A percentile compares a stretch with the other conserved stretches of the same genome.
Evolutionary conservation across 805 yeast genomes (phyloP).

Genomic region (Scheffersomyces ergatensis): DNA sequence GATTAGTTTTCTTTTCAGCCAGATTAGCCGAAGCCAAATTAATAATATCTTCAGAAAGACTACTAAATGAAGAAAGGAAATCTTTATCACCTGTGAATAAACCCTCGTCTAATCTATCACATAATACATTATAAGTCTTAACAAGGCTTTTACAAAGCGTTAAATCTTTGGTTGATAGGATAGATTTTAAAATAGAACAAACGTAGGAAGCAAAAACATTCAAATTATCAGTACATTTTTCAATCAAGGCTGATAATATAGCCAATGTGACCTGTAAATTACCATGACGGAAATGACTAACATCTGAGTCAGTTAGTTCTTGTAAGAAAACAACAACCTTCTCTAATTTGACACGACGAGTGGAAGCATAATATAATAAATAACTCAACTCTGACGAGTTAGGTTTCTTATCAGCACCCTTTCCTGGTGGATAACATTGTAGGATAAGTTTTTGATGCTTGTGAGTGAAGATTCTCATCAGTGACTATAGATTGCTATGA

Average conservation of each 20-base stretch:
- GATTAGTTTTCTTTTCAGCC: constrained; percentile 21
- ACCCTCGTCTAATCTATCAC: constrained; percentile 54
- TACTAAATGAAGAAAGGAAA: constrained; percentile 48
- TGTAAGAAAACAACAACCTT: constrained; percentile 75
- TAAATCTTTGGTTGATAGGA: constrained; percentile 58
- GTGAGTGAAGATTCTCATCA: constrained; percentile 50
- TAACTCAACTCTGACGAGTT: constrained; percentile 90
- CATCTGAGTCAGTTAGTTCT: constrained; percentile 60
- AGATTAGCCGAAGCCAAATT: constrained; percentile 10
- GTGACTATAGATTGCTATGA: not conserved
- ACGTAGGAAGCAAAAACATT: constrained; percentile 76
- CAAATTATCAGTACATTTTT: constrained; percentile 76
- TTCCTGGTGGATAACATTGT: constrained; percentile 92
- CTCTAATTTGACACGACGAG: constrained; percentile 83
- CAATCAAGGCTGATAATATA: constrained; percentile 66
- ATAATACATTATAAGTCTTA: constrained; percentile 43
- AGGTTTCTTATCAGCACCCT: constrained; percentile 83
- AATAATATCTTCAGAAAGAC: constrained; percentile 21
- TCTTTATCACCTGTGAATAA: constrained; percentile 63
- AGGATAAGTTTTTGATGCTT: constrained; percentile 88
- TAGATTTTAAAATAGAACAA: constrained; percentile 53
- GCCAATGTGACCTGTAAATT: constrained; percentile 80
- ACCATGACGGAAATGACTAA: constrained; percentile 63
- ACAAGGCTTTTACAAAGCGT: constrained; percentile 54
- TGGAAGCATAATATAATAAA: constrained; percentile 83